Percentiles rank a stretch among this genome's conserved stretches.
phyloP scores from a whole-genome alignment of 768 basidiomycete species.

The Russula compacta region DNA sequence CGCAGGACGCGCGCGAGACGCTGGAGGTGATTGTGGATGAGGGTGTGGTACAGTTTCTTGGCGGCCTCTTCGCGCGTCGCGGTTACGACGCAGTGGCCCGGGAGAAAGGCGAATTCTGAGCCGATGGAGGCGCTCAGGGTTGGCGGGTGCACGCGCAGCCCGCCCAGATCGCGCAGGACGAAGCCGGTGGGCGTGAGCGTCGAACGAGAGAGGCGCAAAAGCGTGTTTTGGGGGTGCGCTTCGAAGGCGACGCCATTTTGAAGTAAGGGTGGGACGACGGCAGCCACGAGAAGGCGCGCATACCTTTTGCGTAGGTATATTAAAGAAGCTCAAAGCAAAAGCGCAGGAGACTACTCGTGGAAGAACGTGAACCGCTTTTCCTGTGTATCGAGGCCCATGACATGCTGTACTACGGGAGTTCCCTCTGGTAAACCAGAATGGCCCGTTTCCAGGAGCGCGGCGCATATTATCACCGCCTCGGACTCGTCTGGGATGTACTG shows the following conservation, averaged over 20 bases:
- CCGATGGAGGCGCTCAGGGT: slow-evolving; percentile 42
- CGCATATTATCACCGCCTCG: slow-evolving; percentile 40
- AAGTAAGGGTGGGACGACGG: slow-evolving; percentile 43
- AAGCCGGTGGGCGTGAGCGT: slow-evolving; percentile 41
- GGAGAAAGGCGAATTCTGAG: slow-evolving; percentile 42
- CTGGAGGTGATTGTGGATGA: slow-evolving; percentile 52
- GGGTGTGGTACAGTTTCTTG: slow-evolving; percentile 51
- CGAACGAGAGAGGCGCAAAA: slow-evolving; percentile 36
- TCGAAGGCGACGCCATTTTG: slow-evolving; percentile 52
- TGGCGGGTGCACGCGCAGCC: slow-evolving; percentile 44
- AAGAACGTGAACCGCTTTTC: slow-evolving; percentile 40
- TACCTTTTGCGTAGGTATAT: slow-evolving; percentile 30
- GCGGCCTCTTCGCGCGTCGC: slow-evolving; percentile 41
- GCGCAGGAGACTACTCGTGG: slow-evolving; percentile 31
- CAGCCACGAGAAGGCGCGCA: slow-evolving; percentile 40
- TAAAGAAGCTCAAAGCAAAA: not conserved
- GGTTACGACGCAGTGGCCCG: slow-evolving; percentile 44
- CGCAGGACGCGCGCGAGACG: slow-evolving; percentile 45
- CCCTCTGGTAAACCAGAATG: slow-evolving; percentile 35
- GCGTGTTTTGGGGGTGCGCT: slow-evolving; percentile 51
- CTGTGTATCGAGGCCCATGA: slow-evolving; percentile 38
- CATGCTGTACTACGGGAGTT: slow-evolving; percentile 38
- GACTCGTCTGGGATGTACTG: slow-evolving; percentile 32
- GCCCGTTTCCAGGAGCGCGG: slow-evolving; percentile 45
- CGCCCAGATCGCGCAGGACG: slow-evolving; percentile 49